These are phyloP conservation scores for Fistulifera solaris DNA, from an alignment of 108 stramenopile species.

Conservation along the genomic window DNA sequence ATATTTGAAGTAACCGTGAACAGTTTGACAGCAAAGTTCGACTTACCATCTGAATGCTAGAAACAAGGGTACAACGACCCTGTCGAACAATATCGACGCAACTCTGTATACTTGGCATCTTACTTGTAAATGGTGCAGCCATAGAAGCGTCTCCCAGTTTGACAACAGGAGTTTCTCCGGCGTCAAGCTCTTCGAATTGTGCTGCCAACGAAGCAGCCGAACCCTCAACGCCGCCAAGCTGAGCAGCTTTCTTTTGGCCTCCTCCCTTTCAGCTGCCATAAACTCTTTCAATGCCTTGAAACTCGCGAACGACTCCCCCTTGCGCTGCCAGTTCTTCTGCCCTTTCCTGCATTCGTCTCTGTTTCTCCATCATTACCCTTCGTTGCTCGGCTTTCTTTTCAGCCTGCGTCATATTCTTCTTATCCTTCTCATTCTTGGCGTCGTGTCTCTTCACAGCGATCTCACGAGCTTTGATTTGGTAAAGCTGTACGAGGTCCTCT, in stretches of 20 bases:
- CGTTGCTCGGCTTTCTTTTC: constrained; percentile 47
- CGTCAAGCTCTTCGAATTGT: constrained; percentile 72
- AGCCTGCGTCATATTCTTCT: constrained; percentile 41
- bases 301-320: constrained; percentile 69
- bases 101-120: constrained; percentile 92
- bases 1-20: background rate
- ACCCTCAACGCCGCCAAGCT: constrained; percentile 49
- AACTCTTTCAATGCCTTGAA: constrained; percentile 85
- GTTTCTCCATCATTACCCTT: constrained; percentile 51
- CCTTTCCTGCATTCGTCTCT: constrained; percentile 43
- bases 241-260: constrained; percentile 46
- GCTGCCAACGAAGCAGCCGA: constrained; percentile 60
- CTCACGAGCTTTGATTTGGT: constrained; percentile 71
- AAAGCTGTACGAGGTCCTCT: constrained; percentile 73
- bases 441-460: constrained; percentile 48
- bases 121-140: constrained; percentile 94
- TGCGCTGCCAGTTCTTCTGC: constrained; percentile 68
- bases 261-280: constrained; percentile 52
- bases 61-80: constrained; percentile 85
- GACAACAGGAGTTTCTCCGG: constrained; percentile 80
- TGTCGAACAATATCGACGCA: constrained; percentile 96
- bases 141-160: constrained; percentile 95
- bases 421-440: constrained; percentile 35
- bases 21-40: constrained; percentile 6
- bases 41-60: constrained; percentile 81